Conservation (phyloP, 805 yeast genomes). For the Lachancea nothofagi region DNA sequence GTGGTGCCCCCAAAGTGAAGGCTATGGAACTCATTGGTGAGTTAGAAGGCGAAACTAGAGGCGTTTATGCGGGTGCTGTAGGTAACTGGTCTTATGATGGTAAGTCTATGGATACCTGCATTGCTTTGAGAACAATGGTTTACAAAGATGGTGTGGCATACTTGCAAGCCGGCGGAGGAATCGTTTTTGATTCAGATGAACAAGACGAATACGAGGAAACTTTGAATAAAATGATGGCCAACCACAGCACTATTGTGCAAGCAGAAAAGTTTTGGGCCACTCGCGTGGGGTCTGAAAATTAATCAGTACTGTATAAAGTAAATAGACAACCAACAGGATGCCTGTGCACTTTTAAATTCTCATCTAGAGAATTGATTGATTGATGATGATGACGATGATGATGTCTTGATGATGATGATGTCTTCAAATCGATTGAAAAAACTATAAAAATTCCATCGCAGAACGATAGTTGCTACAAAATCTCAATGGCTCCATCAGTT, state of each 20-base stretch:
- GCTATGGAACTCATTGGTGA: slow-evolving; percentile 95
- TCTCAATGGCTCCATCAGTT: slow-evolving; percentile 11
- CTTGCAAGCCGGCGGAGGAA: slow-evolving; percentile 98
- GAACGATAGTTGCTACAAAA: too few species aligned
- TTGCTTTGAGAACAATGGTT: slow-evolving; percentile 96
- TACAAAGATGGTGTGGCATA: slow-evolving; percentile 85
- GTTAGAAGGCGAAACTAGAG: slow-evolving; percentile 86
- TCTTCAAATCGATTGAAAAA: too few species aligned
- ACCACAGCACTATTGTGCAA: slow-evolving; percentile 81
- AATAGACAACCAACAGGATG: too few species aligned
- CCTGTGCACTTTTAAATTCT: too few species aligned
- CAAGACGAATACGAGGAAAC: slow-evolving; percentile 94
- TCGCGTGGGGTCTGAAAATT: slow-evolving; percentile 30
- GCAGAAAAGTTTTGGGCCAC: slow-evolving; percentile 78
- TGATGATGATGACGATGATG: too few species aligned
- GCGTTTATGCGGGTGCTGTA: slow-evolving; percentile 98
- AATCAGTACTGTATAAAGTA: neutral
- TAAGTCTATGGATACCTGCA: slow-evolving; percentile 94
- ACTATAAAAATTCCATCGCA: too few species aligned
- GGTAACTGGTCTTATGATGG: slow-evolving; percentile 97
- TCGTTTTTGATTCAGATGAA: slow-evolving; percentile 91
- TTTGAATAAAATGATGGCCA: slow-evolving; percentile 94
- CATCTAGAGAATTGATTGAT: too few species aligned
- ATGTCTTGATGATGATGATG: too few species aligned
- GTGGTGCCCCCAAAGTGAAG: slow-evolving; percentile 96